These are phyloP conservation scores for Dryas alaskensis DNA, from an alignment of 306 rosid species.

Conservation along the genomic window DNA sequence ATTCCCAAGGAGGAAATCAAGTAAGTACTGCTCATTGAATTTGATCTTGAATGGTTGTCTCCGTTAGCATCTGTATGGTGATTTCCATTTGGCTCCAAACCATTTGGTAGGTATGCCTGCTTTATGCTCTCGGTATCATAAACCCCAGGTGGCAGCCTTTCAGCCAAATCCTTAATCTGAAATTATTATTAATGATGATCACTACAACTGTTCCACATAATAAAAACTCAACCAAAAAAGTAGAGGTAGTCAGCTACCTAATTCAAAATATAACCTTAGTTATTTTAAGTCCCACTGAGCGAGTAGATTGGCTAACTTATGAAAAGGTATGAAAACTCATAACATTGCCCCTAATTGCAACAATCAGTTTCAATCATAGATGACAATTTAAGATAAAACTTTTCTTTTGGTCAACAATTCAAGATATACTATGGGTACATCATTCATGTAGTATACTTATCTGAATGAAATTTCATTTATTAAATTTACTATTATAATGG, in stretches of 20 bases:
- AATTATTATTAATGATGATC: conserved; percentile 31
- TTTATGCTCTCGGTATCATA: conserved; percentile 62
- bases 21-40: conserved; percentile 62
- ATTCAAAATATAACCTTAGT: neutral
- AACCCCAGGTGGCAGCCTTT: conserved; percentile 81
- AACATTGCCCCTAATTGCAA: neutral
- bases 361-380: neutral
- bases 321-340: neutral
- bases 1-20: conserved; percentile 53
- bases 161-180: conserved; percentile 93
- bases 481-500: neutral
- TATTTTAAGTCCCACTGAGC: neutral
- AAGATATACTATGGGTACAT: neutral
- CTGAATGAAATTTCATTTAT: neutral
- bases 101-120: conserved; percentile 53
- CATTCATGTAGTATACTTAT: neutral
- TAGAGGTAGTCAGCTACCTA: neutral
- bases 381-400: neutral
- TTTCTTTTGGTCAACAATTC: neutral
- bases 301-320: neutral
- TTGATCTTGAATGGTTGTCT: conserved; percentile 55
- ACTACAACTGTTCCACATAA: conserved; percentile 11
- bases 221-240: neutral
- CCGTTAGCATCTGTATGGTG: conserved; percentile 48
- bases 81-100: conserved; percentile 59